Base-by-base conservation (phyloP, 2,329 filamentous ascomycete genomes). In the Thermochaetoides dissita region DNA sequence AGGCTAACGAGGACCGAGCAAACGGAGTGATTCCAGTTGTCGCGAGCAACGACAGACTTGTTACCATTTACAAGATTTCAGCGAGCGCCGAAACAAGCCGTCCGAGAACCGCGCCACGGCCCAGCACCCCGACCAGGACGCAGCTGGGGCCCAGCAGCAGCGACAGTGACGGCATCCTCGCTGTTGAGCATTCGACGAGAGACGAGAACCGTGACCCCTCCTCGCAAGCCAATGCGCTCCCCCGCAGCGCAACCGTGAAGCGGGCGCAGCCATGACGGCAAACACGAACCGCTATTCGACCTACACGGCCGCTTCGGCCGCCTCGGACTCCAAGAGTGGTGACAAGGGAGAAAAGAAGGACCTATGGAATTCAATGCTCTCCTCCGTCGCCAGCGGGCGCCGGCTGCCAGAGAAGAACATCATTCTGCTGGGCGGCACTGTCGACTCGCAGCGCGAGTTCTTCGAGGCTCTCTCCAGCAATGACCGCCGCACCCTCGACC, bases 281-380 rank as follows among this genome's bases (percentile, higher is more conserved):
- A 71, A 66, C 56, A 60, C 65, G 47, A 74, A 76, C 57, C 67
- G 73, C 53, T 65, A 68, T 57, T 77, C 74, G 46, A 76, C 66
- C 55, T 75, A 72, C 63, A 79, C 72, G 47, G 64, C 64, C 53
- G 71, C 63, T 50, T 76, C 67, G 50, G 60, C 53, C 46, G 69
- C 69, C 46, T 67, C 68, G 44, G 74, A 76, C 38, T 64, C 64
- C 53, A 72, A 71, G 50, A 72, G 75, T 64, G 73, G 68, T 62
- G 80, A 50, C 37, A 47, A 83, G 53, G 12, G 41, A 3, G 80
- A 81, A 49, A 88, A 85, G 66, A 85, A 84, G 63, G 85, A 94
- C 59, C 80, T 95, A 63, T 95, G 89, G 89, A 88, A 83, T 47
- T 87, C 85, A 36, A 85, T 95, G 82, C 72, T 95, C 52, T 85